These are phyloP conservation scores for Leishmania major DNA, from an alignment of 208 protist species.

Conservation along the genomic window DNA sequence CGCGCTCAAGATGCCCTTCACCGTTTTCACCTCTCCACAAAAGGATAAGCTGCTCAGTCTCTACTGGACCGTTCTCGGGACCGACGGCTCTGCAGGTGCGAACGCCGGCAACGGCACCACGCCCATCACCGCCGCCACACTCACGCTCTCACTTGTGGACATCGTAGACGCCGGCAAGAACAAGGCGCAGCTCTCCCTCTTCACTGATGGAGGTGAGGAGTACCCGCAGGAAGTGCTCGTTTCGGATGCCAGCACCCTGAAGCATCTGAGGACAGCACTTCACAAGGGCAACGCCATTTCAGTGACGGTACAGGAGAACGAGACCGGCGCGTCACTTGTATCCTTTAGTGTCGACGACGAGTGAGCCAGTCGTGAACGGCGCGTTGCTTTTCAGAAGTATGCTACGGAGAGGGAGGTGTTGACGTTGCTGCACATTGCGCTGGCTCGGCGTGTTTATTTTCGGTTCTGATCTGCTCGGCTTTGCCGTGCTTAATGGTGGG, in stretches of 20 bases:
- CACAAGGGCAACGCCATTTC: conserved; percentile 16
- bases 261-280: conserved; percentile 14
- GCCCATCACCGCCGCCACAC: background rate
- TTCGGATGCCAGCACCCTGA: conserved; percentile 11
- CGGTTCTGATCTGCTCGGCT: background rate
- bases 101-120: background rate
- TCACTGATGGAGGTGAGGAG: conserved; percentile 32
- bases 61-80: conserved; percentile 48
- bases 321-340: conserved; percentile 15
- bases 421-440: too few species aligned
- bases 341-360: conserved; percentile 25
- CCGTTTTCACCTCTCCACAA: conserved; percentile 50
- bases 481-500: background rate
- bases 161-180: conserved; percentile 18
- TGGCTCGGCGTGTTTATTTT: background rate
- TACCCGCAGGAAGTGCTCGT: conserved; percentile 32
- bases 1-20: conserved; percentile 64
- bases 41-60: conserved; percentile 46
- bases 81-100: background rate
- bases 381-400: background rate
- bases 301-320: conserved; percentile 29
- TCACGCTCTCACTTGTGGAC: conserved; percentile 33
- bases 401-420: background rate
- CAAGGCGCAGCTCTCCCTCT: conserved; percentile 24
- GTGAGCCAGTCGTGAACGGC: background rate